phyloP scores from a whole-genome alignment of 345 rosid genomes.

The Eucalyptus erythrocorys region DNA sequence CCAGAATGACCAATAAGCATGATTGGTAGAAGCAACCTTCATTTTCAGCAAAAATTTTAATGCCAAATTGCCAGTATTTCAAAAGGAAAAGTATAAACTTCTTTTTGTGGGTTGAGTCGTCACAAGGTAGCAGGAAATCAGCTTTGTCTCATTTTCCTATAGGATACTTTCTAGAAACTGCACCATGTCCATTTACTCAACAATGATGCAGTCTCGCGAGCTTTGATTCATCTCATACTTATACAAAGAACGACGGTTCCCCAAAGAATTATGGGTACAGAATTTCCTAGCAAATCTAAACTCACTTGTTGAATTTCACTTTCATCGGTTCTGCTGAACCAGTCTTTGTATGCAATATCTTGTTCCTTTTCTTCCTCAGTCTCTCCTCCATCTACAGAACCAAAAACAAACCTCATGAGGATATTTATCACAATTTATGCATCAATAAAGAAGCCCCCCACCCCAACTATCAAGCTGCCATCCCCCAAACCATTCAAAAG shows the following conservation, averaged over 20 bases:
- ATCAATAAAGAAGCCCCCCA: neutral
- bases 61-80: neutral
- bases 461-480: neutral
- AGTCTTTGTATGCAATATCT: slow-evolving; percentile 67
- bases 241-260: neutral
- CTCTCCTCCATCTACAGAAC: slow-evolving; percentile 71
- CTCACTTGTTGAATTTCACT: slow-evolving; percentile 81
- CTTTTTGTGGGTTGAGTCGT: neutral
- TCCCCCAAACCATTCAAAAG: neutral
- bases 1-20: neutral
- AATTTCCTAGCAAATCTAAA: neutral
- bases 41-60: neutral
- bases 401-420: neutral
- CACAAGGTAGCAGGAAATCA: neutral
- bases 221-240: neutral
- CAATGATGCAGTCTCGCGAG: neutral
- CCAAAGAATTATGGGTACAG: neutral
- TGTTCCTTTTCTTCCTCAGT: slow-evolving; percentile 72
- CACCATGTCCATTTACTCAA: neutral
- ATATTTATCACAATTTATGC: neutral
- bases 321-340: slow-evolving; percentile 70
- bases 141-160: neutral
- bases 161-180: neutral
- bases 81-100: neutral
- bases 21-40: neutral